phyloP scores from a whole-genome alignment of 768 basidiomycete genomes.

The Macrolepiota fuliginosa region DNA sequence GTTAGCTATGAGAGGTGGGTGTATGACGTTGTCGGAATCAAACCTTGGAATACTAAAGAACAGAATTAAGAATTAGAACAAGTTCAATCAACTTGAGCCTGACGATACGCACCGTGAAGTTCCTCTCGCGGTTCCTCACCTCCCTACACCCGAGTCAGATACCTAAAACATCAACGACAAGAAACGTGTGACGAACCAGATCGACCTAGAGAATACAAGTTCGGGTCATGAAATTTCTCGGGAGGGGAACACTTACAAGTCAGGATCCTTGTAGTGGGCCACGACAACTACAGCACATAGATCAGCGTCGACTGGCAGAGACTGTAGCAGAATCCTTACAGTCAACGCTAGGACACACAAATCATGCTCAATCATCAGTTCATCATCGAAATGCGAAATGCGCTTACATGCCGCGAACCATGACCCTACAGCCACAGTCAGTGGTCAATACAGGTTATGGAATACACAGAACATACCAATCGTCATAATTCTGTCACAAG shows the following conservation, averaged over 20 bases:
- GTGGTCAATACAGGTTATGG: background rate
- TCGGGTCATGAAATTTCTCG: background rate
- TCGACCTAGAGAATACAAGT: conserved; percentile 52
- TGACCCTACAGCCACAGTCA: conserved; percentile 41
- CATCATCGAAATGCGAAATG: background rate
- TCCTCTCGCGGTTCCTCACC: conserved; percentile 79
- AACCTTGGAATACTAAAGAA: conserved; percentile 73
- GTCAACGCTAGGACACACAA: conserved; percentile 50
- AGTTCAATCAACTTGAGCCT: background rate
- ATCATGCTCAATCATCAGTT: conserved; percentile 1
- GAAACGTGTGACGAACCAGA: conserved; percentile 58
- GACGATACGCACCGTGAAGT: conserved; percentile 67
- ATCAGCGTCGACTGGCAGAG: background rate
- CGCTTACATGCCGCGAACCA: conserved; percentile 73
- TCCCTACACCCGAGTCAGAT: conserved; percentile 54
- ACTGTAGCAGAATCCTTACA: conserved; percentile 42
- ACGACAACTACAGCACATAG: conserved; percentile 57
- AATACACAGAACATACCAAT: conserved; percentile 30
- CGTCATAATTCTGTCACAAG: conserved; percentile 34
- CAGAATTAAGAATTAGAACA: conserved; percentile 4
- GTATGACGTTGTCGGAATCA: background rate
- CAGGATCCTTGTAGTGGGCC: conserved; percentile 66
- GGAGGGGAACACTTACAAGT: conserved; percentile 56
- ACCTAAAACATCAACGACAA: background rate
- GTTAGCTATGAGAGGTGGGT: conserved; percentile 10